These are phyloP conservation scores for Poa pratensis DNA, from an alignment of 176 grass and related monocot genomes.

Conservation along the genomic window DNA sequence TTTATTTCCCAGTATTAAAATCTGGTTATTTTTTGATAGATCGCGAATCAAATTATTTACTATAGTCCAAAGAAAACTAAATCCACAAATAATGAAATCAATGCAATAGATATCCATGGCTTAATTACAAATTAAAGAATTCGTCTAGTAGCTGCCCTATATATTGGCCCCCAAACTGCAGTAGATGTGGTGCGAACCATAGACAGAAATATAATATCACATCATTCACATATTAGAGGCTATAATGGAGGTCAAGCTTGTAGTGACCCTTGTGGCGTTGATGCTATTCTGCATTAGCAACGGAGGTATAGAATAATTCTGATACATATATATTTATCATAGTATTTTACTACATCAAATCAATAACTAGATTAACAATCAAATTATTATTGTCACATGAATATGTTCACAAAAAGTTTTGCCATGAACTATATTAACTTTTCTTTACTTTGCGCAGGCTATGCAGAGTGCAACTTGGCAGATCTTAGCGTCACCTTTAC, in stretches of 20 bases:
- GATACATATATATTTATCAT: background rate
- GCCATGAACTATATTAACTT: background rate
- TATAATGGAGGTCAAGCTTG: conserved; percentile 14
- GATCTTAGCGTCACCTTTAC: background rate
- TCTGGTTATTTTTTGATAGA: background rate
- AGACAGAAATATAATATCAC: background rate
- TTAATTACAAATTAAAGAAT: background rate
- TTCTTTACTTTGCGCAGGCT: background rate
- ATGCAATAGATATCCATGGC: background rate
- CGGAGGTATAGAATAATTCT: background rate
- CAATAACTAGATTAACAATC: background rate
- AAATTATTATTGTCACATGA: background rate
- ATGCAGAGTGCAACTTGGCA: background rate
- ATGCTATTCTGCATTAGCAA: background rate
- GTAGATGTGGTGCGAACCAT: background rate
- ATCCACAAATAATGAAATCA: background rate
- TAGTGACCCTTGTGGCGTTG: background rate
- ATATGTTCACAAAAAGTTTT: background rate
- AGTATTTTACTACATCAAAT: background rate
- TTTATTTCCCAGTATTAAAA: background rate
- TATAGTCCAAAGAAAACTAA: background rate
- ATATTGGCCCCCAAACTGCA: background rate
- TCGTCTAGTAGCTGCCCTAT: background rate
- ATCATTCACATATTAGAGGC: background rate
- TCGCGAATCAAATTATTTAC: background rate